Percentiles rank a stretch among this genome's conserved stretches.
These are phyloP conservation scores for Amaranthus cruentus DNA, from an alignment of 148 eudicot species.

Conservation along the genomic window DNA sequence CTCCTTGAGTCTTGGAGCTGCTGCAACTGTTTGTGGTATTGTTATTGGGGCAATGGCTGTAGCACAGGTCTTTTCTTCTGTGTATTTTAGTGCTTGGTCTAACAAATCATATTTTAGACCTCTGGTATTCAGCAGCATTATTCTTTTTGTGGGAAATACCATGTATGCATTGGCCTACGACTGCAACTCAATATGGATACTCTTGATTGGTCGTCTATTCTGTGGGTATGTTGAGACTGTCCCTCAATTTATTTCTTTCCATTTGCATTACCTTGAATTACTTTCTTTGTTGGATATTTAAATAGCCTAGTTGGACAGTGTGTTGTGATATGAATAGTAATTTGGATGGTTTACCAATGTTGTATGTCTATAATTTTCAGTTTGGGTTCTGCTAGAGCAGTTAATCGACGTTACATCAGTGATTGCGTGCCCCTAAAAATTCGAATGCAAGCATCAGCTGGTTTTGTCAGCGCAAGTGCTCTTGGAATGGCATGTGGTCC, in stretches of 20 bases:
- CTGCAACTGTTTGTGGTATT: constrained; percentile 80
- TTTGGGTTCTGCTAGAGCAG: constrained; percentile 81
- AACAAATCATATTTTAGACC: constrained; percentile 73
- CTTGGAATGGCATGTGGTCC: constrained; percentile 95
- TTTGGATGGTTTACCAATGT: not conserved
- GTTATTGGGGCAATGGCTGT: constrained; percentile 86
- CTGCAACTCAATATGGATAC: constrained; percentile 61
- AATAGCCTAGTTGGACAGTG: not conserved
- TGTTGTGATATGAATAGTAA: not conserved
- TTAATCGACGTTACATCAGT: constrained; percentile 76
- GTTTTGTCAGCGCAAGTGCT: constrained; percentile 85
- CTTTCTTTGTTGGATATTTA: not conserved
- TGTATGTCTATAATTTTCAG: constrained; percentile 29
- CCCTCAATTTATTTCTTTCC: not conserved
- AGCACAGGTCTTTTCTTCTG: constrained; percentile 79
- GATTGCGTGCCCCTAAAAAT: constrained; percentile 79
- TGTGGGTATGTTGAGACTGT: constrained; percentile 58
- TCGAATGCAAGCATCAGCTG: constrained; percentile 85
- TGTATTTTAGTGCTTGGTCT: constrained; percentile 93
- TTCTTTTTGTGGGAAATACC: constrained; percentile 53
- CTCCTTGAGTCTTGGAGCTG: constrained; percentile 77
- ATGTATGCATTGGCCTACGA: constrained; percentile 77
- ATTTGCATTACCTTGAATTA: not conserved
- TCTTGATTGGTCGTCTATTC: constrained; percentile 60
- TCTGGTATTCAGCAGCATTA: constrained; percentile 69